These are phyloP conservation scores for Penicillium verhagenii DNA, from an alignment of 495 filamentous ascomycete species.

Conservation along the genomic window DNA sequence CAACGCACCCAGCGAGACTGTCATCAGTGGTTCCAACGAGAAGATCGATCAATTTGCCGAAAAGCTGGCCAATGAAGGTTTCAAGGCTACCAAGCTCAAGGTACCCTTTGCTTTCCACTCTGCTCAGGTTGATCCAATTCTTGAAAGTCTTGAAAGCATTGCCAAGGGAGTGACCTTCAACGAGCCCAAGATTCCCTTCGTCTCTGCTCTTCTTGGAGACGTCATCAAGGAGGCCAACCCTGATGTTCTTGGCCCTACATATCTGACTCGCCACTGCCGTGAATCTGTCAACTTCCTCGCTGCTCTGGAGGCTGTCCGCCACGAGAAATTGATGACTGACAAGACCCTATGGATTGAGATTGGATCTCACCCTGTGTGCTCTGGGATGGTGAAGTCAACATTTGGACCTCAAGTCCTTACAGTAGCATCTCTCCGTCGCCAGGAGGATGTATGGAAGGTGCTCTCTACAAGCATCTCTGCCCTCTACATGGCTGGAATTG, in stretches of 20 bases:
- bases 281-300: conserved; percentile 73
- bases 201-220: conserved; percentile 66
- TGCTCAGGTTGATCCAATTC: conserved; percentile 72
- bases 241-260: conserved; percentile 53
- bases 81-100: conserved; percentile 68
- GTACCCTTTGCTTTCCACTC: conserved; percentile 84
- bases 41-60: conserved; percentile 58
- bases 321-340: conserved; percentile 44
- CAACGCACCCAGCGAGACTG: conserved; percentile 51
- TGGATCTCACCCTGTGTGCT: conserved; percentile 67
- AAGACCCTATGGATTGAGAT: conserved; percentile 59
- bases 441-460: conserved; percentile 62
- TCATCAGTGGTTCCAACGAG: conserved; percentile 45
- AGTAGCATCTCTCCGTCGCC: conserved; percentile 57
- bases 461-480: conserved; percentile 58
- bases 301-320: conserved; percentile 54
- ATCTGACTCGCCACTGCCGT: conserved; percentile 66
- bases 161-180: conserved; percentile 60
- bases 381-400: conserved; percentile 66
- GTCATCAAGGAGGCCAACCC: conserved; percentile 52
- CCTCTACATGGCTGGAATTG: conserved; percentile 63
- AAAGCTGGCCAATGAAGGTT: conserved; percentile 50
- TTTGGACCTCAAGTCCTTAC: conserved; percentile 58
- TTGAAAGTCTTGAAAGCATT: conserved; percentile 61
- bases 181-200: conserved; percentile 61